Evolutionary conservation across 2,329 filamentous ascomycete species (phyloP), one percentile per base, ranked within the genome.

Genomic region (Coniosporium tulheliwenetii): DNA sequence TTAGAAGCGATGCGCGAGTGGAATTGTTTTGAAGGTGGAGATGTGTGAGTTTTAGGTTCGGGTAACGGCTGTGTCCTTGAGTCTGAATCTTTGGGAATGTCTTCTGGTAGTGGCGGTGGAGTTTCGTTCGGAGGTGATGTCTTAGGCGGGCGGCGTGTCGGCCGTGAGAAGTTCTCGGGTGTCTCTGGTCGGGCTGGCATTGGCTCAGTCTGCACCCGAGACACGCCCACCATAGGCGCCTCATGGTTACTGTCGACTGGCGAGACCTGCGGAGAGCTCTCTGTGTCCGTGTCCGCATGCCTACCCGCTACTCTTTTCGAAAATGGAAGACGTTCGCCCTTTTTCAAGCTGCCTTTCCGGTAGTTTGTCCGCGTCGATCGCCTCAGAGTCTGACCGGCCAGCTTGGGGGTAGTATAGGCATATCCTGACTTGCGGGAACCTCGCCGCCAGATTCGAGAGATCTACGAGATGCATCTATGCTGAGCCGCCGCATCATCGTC

Each of bases 351-450:
- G 30, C 87, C 87, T 43, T 84, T 85, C 51, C 87, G 71, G 58
- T 96, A 96, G 19, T 84, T 89, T 5, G 91, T 98, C 41, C 85
- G 75, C 14, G 86, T 98, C 10, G 91, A 95, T 45, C 91, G 76
- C 50, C 91, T 81, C 38, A 98, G 65, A 30, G 85, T 84, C 58
- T 81, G 77, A 3, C 85, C 85, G 1, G 78, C 77, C 14, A 81
- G 64, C 73, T 77, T 43, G 81, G 74, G 1, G 86, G 83, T 35
- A 96, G 65, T 47, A 96, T 94, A 5, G 87, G 86, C 65, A 82
- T 79, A 55, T 96, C 89, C 34, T 85, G 83, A 15, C 61, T 50
- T 12, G 50, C 42, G 5, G 56, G 52, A 50, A 56, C 56, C 37
- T 69, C 63, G 10, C 50, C 54, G 14, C 54, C 55, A 26, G 58